Conservation (phyloP, 768 basidiomycete species). For the Rossbeevera mucosa region DNA sequence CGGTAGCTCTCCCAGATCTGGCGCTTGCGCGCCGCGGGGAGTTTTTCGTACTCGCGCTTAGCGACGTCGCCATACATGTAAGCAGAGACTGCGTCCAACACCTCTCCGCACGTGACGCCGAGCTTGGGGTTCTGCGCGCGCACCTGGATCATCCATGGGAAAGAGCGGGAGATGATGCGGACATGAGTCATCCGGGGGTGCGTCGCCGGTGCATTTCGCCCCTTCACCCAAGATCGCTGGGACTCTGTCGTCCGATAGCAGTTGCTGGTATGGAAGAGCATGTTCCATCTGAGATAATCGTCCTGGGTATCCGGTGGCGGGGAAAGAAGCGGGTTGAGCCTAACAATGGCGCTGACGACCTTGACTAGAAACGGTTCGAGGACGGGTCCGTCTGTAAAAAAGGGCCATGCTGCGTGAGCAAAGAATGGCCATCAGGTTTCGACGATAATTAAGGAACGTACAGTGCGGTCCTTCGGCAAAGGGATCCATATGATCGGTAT, state of each 20-base stretch:
- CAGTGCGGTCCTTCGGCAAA: slow-evolving; percentile 42
- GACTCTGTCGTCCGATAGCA: slow-evolving; percentile 63
- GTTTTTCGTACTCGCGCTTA: slow-evolving; percentile 48
- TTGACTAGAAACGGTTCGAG: slow-evolving; percentile 55
- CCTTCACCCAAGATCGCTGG: slow-evolving; percentile 59
- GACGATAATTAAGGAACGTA: slow-evolving; percentile 23
- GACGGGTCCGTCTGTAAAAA: slow-evolving; percentile 59
- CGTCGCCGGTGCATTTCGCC: slow-evolving; percentile 62
- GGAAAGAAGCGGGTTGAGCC: slow-evolving; percentile 59
- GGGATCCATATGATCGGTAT: slow-evolving; percentile 30
- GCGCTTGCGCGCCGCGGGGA: slow-evolving; percentile 35
- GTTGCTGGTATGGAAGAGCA: slow-evolving; percentile 59
- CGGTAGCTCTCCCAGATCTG: slow-evolving; percentile 51
- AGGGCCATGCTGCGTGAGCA: slow-evolving; percentile 13
- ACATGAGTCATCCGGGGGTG: slow-evolving; percentile 54
- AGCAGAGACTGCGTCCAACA: slow-evolving; percentile 51
- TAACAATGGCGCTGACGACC: slow-evolving; percentile 43
- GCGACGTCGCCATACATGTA: slow-evolving; percentile 49
- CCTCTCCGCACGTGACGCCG: slow-evolving; percentile 66
- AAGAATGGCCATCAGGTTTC: not conserved
- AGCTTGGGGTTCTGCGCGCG: slow-evolving; percentile 39
- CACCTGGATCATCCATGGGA: slow-evolving; percentile 56
- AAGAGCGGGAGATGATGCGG: slow-evolving; percentile 46
- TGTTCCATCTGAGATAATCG: slow-evolving; percentile 66
- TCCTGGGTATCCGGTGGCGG: slow-evolving; percentile 42